Base-by-base conservation (phyloP, 176 grass and related monocot genomes). In the Elaeis guineensis region DNA sequence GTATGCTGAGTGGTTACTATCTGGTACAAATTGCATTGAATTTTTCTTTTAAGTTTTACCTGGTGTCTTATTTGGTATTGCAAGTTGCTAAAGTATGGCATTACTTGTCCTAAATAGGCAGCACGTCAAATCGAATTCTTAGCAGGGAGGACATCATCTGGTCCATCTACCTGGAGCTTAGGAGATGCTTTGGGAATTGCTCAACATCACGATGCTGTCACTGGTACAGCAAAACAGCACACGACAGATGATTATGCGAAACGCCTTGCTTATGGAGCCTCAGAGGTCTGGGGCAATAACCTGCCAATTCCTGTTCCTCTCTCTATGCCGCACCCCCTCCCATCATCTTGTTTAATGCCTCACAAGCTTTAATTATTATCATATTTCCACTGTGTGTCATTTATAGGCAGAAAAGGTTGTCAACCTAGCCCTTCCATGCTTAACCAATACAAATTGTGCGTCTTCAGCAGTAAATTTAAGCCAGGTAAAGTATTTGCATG, bases 161-260 rank as follows among this genome's bases (percentile, higher is more conserved):
- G 75, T 75, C 50, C 73, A n/a, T 81, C 85, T 77, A 90, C 86
- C 30, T 73, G 67, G 4, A 90, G 83, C 69, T 83, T 95, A 57
- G 86, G 82, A 70, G 90, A 90, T 48, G 79, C 90, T 71, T 57
- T 95, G 80, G 86, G 78, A 53, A 78, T 95, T 29, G 83, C 80
- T 29, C 90, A 95, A 49, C 90, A 95, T 90, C 90, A 95, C 52
- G 90, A 95, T 74, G 90, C 86, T 21, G 80, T 90, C 28, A 71
- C 86, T 55, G 90, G 90, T 64, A 95, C 90, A 16, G 82, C 90
- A 32, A 77, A 86, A 60, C 86, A 95, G 51, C 82, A 90, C 35
- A 95, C 90, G 26, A 90, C 90, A 66, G 79, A 87, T 69, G 90
- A 95, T 65, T 95, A 90, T 73, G 59, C 80, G 1, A 90, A 95